These are phyloP conservation scores for Ophiocordyceps robertsii DNA, from an alignment of 2,329 filamentous ascomycete genomes.

Conservation along the genomic window DNA sequence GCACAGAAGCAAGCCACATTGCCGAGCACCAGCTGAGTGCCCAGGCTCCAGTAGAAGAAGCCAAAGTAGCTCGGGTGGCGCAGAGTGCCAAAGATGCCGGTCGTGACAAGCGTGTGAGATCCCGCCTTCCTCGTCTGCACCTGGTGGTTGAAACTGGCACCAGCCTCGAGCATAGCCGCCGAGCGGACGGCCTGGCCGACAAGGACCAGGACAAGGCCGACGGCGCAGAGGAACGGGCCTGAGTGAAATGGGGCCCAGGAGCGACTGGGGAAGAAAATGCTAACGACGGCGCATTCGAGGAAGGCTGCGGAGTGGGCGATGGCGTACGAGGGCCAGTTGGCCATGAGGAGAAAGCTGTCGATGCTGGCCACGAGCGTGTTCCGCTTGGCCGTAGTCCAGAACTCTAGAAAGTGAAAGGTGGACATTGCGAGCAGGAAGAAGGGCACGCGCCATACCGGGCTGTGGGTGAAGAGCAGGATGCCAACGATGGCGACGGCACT, in stretches of 20 bases:
- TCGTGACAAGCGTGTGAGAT: slow-evolving; percentile 69
- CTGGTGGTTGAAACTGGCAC: slow-evolving; percentile 81
- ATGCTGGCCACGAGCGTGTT: slow-evolving; percentile 64
- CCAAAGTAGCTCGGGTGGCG: slow-evolving; percentile 93
- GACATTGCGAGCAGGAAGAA: slow-evolving; percentile 59
- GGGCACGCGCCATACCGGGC: slow-evolving; percentile 45
- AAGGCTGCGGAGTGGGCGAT: slow-evolving; percentile 67
- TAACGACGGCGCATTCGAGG: slow-evolving; percentile 55
- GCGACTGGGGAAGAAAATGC: slow-evolving; percentile 38
- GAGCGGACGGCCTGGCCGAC: slow-evolving; percentile 65
- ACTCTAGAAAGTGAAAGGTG: slow-evolving; percentile 92
- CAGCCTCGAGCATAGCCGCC: slow-evolving; percentile 80
- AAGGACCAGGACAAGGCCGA: slow-evolving; percentile 50
- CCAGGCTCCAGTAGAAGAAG: slow-evolving; percentile 97
- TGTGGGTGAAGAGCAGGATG: slow-evolving; percentile 22
- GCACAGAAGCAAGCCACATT: slow-evolving; percentile 66
- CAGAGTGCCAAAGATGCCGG: slow-evolving; percentile 62
- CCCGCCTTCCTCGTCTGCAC: slow-evolving; percentile 57
- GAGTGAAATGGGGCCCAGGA: slow-evolving; percentile 30
- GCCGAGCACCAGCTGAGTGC: slow-evolving; percentile 80
- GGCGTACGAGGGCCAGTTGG: slow-evolving; percentile 75
- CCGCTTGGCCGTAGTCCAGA: slow-evolving; percentile 74
- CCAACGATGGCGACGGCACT: slow-evolving; percentile 15
- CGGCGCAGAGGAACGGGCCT: slow-evolving; percentile 27
- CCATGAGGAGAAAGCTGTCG: slow-evolving; percentile 67